Base-by-base conservation (phyloP, 495 filamentous ascomycete species). In the Chaetomium tenue region DNA sequence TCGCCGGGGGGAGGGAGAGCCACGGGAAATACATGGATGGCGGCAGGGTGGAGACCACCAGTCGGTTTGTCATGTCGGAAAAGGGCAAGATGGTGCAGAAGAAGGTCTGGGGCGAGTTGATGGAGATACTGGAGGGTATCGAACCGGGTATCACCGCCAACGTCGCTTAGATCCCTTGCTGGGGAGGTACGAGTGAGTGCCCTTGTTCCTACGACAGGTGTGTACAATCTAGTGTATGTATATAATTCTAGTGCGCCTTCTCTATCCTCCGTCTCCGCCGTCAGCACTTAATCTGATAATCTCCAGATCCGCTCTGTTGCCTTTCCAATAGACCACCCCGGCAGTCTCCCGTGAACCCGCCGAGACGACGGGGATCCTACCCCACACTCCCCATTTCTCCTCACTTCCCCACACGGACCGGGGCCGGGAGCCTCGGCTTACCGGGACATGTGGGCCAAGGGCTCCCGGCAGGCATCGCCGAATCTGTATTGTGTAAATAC, bases 11-110 rank as follows among this genome's bases (percentile, higher is more conserved):
- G 0, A 40, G 63, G 6, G 76, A 81, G 37, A 78, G 67, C 11
- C 82, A 85, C 62, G 83, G 84, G 12, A 23, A 76, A 63, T 86
- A 83, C 23, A 72, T 85, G 67, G 63, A 66, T n/a, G 39, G 42
- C 40, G 65, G 68, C 51, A 54, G 60, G 42, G 57, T 74, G 16
- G 46, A 30, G 22, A 40, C 60, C 13, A 64, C 68, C 22, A 71
- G 68, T 22, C 8, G 30, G 0, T 74, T 67, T 58, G 72, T 75
- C 9, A 5, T 44, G n/a, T 71, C 69, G 13, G 62, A 68, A 9
- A 61, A 75, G 47, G 76, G 71, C 16, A 61, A 63, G 58, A 20
- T 39, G 57, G 52, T 68, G 53, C 72, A 74, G 59, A 63, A 66
- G 68, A 70, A 52, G 50, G 60, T 74, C 13, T 78, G 63, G 46